phyloP scores from a whole-genome alignment of 768 basidiomycete species.

The Boletus bicolor region DNA sequence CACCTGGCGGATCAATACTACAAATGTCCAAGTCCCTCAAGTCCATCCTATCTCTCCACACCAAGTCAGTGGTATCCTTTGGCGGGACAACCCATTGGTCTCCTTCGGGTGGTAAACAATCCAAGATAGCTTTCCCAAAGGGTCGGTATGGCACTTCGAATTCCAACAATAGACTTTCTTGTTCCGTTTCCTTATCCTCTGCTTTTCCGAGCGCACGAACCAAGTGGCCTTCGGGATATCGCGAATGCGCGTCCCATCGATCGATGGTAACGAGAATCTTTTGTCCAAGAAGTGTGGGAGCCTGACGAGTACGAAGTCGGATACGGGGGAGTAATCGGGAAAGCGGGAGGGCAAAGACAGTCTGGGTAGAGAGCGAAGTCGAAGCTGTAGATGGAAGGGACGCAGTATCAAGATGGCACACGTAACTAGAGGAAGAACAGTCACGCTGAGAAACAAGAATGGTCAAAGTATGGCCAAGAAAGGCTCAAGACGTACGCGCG shows the following conservation, averaged over 20 bases:
- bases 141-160: slow-evolving; percentile 95
- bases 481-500: slow-evolving; percentile 61
- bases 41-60: slow-evolving; percentile 87
- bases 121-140: slow-evolving; percentile 92
- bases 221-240: slow-evolving; percentile 97
- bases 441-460: not conserved
- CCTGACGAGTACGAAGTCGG: slow-evolving; percentile 91
- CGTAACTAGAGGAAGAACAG: slow-evolving; percentile 52
- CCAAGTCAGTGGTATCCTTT: slow-evolving; percentile 48
- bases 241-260: slow-evolving; percentile 80
- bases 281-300: slow-evolving; percentile 80
- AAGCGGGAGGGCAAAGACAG: slow-evolving; percentile 92
- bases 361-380: slow-evolving; percentile 82
- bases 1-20: slow-evolving; percentile 95
- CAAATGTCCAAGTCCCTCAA: slow-evolving; percentile 82
- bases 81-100: slow-evolving; percentile 90
- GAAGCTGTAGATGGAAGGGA: slow-evolving; percentile 77
- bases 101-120: slow-evolving; percentile 86
- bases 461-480: not conserved
- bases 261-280: slow-evolving; percentile 97
- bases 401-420: slow-evolving; percentile 90
- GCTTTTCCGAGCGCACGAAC: slow-evolving; percentile 88
- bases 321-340: slow-evolving; percentile 91
- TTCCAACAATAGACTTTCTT: slow-evolving; percentile 89
- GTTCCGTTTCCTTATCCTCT: slow-evolving; percentile 94